Evolutionary conservation across 148 eudicot genomes (phyloP).

Genomic region (Limonium bicolor): DNA sequence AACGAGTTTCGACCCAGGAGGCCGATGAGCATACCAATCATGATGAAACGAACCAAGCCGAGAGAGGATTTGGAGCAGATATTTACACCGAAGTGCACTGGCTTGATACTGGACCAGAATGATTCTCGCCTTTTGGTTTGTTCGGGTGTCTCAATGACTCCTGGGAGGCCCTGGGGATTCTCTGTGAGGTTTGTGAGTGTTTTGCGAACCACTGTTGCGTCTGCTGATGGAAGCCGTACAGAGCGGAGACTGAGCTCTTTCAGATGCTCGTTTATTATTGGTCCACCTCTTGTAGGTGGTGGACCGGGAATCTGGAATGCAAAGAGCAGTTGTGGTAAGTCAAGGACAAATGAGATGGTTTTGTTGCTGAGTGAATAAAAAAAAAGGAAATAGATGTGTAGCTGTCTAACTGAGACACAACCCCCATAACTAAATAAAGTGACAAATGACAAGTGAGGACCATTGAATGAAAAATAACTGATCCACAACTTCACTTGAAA

Average conservation of each 20-base stretch:
- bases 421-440: background rate
- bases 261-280: conserved; percentile 58
- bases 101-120: conserved; percentile 72
- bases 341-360: background rate
- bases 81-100: conserved; percentile 86
- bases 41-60: conserved; percentile 28
- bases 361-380: background rate
- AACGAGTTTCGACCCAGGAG: conserved; percentile 34
- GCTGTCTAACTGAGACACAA: too few relatives aligned
- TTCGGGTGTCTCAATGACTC: conserved; percentile 46
- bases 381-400: background rate
- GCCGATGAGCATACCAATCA: conserved; percentile 44
- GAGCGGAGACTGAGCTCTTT: conserved; percentile 72
- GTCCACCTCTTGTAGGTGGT: conserved; percentile 46
- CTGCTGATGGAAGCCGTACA: conserved; percentile 75
- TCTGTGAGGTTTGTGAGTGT: conserved; percentile 45
- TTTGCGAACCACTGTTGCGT: conserved; percentile 66
- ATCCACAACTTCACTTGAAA: background rate
- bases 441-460: background rate
- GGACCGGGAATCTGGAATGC: conserved; percentile 79
- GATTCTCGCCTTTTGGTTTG: conserved; percentile 33
- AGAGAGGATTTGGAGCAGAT: conserved; percentile 42
- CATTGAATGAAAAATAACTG: background rate
- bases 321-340: too few relatives aligned
- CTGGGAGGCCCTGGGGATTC: conserved; percentile 57